phyloP scores from a whole-genome alignment of 192 early-diverging fungal genomes.

The Backusella parvicylindrica region DNA sequence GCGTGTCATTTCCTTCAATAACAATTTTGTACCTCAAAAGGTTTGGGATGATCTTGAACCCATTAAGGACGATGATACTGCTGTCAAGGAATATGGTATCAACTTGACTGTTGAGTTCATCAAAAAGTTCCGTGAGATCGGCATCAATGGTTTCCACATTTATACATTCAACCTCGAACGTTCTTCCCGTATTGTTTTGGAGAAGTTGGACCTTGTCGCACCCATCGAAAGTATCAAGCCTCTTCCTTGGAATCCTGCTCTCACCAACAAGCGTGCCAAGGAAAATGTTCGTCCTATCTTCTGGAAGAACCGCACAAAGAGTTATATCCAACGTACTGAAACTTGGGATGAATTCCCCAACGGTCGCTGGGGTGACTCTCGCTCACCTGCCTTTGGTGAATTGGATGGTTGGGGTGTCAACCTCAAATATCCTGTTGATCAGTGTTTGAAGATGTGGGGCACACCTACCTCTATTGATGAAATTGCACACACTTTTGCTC shows the following conservation, averaged over 20 bases:
- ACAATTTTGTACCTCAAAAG: slow-evolving; percentile 82
- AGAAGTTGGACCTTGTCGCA: slow-evolving; percentile 76
- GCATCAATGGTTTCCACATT: slow-evolving; percentile 85
- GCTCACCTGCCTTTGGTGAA: slow-evolving; percentile 88
- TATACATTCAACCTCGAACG: slow-evolving; percentile 93
- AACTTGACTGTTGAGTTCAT: slow-evolving; percentile 80
- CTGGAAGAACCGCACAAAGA: slow-evolving; percentile 92
- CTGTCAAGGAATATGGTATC: slow-evolving; percentile 90
- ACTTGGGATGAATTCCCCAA: slow-evolving; percentile 98
- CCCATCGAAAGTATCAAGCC: slow-evolving; percentile 50
- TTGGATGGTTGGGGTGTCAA: slow-evolving; percentile 77
- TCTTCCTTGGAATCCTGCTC: slow-evolving; percentile 46
- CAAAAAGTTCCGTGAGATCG: slow-evolving; percentile 43
- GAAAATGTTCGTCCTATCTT: slow-evolving; percentile 98
- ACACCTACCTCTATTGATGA: slow-evolving; percentile 63
- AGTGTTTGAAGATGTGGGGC: slow-evolving; percentile 76
- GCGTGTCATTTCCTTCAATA: slow-evolving; percentile 85
- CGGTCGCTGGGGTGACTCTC: slow-evolving; percentile 96
- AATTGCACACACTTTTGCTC: slow-evolving; percentile 73
- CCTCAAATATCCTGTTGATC: slow-evolving; percentile 66
- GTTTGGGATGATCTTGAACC: slow-evolving; percentile 85
- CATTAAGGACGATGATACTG: slow-evolving; percentile 98
- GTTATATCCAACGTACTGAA: slow-evolving; percentile 89
- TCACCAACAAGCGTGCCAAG: slow-evolving; percentile 83
- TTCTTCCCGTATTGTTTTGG: slow-evolving; percentile 83